Base-by-base conservation (phyloP, 2,329 filamentous ascomycete species). In the Talaromyces sp. region DNA sequence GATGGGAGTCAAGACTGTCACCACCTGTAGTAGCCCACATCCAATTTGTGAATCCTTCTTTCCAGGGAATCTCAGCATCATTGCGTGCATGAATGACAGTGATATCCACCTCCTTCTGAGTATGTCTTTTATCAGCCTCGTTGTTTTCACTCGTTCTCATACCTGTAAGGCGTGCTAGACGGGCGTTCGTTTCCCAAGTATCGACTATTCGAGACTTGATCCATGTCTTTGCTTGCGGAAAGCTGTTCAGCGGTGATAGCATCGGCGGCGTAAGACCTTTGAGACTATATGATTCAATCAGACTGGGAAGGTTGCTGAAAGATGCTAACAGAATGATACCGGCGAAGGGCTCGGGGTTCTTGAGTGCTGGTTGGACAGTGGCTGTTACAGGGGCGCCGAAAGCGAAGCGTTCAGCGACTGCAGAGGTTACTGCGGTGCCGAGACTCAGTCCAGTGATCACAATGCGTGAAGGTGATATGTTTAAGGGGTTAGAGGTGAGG, bases 371-470 rank as follows among this genome's bases (percentile, higher is more conserved):
- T 60, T 81, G 74, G 24, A 73, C 73, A 5, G 39, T 33, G 31
- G 63, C 66, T 3, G 76, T 75, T 47, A 78, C 70, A 0, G 73
- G 65, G 2, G 75, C 74, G 14, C 76, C 74, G 60, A 79, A 78
- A n/a, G 86, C 84, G 71, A 90, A 93, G 63, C 87, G 84, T 71
- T 96, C 88, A 1, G 87, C 89, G 1, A 91, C 87, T 2, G 87
- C 93, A 54, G 88, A 85, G 6, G 89, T 87, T 1, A 97, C 91
- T 0, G 91, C 93, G 0, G 94, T 97, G 27, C 94, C 94, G 0
- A 98, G 84, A 71, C 90, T 95, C 71, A 97, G 93, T 19, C 93
- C 94, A 3, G 96, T 81, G 33, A 97, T 82, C 3, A 94, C 87
- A 68, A 97, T 95, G 31, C 88, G 88, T 45, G 85, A 84, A 0